Evolutionary conservation across 305 asterid genomes (phyloP).

Genomic region (Solanum aculeatissimum): DNA sequence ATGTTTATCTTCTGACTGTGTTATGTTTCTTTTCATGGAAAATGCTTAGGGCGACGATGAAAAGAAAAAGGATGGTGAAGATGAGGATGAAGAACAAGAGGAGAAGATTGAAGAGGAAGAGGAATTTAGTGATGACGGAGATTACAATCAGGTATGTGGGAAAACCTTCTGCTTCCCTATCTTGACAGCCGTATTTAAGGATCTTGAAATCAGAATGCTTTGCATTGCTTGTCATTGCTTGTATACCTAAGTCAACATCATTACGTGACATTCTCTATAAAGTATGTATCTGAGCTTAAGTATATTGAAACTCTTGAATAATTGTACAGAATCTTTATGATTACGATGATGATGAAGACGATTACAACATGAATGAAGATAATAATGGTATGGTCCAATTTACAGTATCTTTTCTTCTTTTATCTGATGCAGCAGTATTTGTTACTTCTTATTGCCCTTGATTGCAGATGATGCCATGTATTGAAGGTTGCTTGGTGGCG

Average conservation of each 20-base stretch:
- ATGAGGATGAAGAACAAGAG: slow-evolving; percentile 45
- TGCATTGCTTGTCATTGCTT: not conserved
- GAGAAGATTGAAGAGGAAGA: slow-evolving; percentile 34
- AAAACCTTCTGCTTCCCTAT: not conserved
- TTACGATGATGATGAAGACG: slow-evolving; percentile 75
- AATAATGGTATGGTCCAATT: slow-evolving; percentile 27
- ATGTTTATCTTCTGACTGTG: not conserved
- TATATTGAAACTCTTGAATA: not conserved
- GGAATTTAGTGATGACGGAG: slow-evolving; percentile 54
- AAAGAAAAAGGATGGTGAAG: slow-evolving; percentile 34
- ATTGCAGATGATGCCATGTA: slow-evolving; percentile 13
- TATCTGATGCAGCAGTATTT: not conserved
- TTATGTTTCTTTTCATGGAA: not conserved
- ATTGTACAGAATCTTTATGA: slow-evolving; percentile 26
- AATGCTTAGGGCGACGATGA: slow-evolving; percentile 32
- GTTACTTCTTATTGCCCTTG: not conserved
- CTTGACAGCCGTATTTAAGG: not conserved
- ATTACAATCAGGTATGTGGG: slow-evolving; percentile 43
- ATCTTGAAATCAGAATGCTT: not conserved
- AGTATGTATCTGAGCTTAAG: not conserved
- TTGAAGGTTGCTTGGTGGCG: not conserved
- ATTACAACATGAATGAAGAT: slow-evolving; percentile 46
- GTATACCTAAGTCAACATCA: not conserved
- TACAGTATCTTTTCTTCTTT: not conserved
- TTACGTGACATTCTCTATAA: not conserved